These are phyloP conservation scores for Jatropha curcas DNA, from an alignment of 345 rosid species.

Conservation along the genomic window DNA sequence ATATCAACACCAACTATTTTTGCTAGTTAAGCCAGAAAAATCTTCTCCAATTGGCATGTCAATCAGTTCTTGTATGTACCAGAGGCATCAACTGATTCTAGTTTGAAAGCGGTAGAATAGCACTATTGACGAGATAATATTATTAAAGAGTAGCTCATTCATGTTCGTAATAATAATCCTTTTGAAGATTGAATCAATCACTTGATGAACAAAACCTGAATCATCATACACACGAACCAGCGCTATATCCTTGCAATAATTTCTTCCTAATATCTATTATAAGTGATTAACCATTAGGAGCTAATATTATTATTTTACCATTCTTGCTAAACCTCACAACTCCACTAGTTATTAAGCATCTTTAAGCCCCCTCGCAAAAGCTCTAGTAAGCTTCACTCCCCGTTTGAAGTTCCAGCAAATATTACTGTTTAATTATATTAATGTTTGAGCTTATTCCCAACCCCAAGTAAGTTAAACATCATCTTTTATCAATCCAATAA, in stretches of 20 bases:
- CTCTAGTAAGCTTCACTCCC: not conserved
- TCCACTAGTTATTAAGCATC: not conserved
- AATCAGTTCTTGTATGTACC: not conserved
- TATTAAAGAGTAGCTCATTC: too few species aligned
- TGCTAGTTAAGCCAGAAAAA: not conserved
- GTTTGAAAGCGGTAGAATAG: too few species aligned
- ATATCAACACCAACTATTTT: too few species aligned
- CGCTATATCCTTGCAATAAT: not conserved
- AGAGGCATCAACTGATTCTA: too few species aligned
- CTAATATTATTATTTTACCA: not conserved
- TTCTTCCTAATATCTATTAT: too few species aligned
- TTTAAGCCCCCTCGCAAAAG: not conserved
- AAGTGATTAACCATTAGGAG: not conserved
- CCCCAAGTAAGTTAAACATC: too few species aligned
- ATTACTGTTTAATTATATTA: not conserved
- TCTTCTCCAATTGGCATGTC: not conserved
- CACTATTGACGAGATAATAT: not conserved
- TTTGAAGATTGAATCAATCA: not conserved
- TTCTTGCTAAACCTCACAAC: not conserved
- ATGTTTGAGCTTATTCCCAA: not conserved
- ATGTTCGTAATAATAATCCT: not conserved
- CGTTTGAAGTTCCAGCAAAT: not conserved
- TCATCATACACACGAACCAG: not conserved
- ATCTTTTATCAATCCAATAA: too few species aligned
- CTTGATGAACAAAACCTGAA: not conserved